A percentile compares a stretch with the other conserved stretches of the same genome.
Conservation (phyloP, 2,329 filamentous ascomycete genomes). For the Pseudogymnoascus sp. region DNA sequence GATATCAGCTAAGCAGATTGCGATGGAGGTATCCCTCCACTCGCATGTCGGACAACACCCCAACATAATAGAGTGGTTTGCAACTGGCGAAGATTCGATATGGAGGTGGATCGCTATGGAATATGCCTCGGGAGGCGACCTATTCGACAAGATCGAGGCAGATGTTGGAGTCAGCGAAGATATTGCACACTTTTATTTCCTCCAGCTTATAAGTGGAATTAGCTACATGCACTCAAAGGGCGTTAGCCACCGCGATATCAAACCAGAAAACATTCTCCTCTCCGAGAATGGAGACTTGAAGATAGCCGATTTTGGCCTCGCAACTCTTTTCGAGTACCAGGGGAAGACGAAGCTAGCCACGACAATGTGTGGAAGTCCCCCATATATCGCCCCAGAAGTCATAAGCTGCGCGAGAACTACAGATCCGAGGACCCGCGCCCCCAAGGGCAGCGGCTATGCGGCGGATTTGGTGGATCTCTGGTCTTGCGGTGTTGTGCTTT, state of each 20-base stretch:
- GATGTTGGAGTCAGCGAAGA: constrained; percentile 91
- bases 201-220: constrained; percentile 81
- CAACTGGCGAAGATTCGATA: constrained; percentile 70
- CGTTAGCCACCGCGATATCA: constrained; percentile 83
- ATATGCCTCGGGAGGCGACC: constrained; percentile 84
- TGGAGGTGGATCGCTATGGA: constrained; percentile 99
- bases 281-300: constrained; percentile 80
- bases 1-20: constrained; percentile 79
- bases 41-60: constrained; percentile 79
- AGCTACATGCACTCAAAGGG: constrained; percentile 95
- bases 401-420: constrained; percentile 41
- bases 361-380: constrained; percentile 90
- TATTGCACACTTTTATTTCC: constrained; percentile 93
- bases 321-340: constrained; percentile 85
- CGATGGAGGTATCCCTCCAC: constrained; percentile 86
- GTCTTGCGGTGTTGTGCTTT: constrained; percentile 97
- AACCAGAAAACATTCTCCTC: constrained; percentile 91
- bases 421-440: constrained; percentile 36
- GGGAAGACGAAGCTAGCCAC: constrained; percentile 72
- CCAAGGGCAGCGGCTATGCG: constrained; percentile 52
- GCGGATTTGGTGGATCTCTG: constrained; percentile 86
- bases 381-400: constrained; percentile 95
- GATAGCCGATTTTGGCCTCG: constrained; percentile 92
- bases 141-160: constrained; percentile 99
- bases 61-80: constrained; percentile 90